These are phyloP conservation scores for Paramecium caudatum DNA, from an alignment of 73 alveolate species.

Conservation along the genomic window DNA sequence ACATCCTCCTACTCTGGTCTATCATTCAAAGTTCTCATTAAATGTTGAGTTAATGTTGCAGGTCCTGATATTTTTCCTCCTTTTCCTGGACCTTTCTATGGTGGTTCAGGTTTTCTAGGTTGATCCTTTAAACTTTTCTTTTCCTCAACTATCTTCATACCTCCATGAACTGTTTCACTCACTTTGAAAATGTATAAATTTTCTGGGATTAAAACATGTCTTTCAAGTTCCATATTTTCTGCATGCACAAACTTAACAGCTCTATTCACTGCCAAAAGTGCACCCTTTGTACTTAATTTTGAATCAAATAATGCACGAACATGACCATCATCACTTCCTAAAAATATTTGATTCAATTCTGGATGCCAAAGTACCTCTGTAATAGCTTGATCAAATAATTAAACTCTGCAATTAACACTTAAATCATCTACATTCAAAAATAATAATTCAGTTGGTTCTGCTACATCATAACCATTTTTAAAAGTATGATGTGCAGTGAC, in stretches of 20 bases:
- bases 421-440: constrained; percentile 56
- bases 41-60: constrained; percentile 87
- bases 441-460: constrained; percentile 60
- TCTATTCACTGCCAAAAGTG: constrained; percentile 76
- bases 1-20: constrained; percentile 91
- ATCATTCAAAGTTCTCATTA: constrained; percentile 86
- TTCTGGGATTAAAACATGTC: constrained; percentile 76
- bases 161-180: constrained; percentile 67
- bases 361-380: constrained; percentile 79
- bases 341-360: constrained; percentile 77
- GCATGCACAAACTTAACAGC: constrained; percentile 67
- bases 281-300: constrained; percentile 78
- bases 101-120: constrained; percentile 77
- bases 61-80: constrained; percentile 81
- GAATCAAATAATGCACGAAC: constrained; percentile 83
- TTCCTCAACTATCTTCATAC: constrained; percentile 71
- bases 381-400: constrained; percentile 75
- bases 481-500: constrained; percentile 62
- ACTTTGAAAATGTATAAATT: constrained; percentile 73
- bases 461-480: constrained; percentile 51
- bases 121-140: constrained; percentile 72
- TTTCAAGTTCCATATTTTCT: constrained; percentile 72
- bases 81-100: constrained; percentile 84
- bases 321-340: constrained; percentile 81
- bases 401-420: constrained; percentile 16